Conservation (phyloP, 768 basidiomycete species). For the Exidia glandulosa region DNA sequence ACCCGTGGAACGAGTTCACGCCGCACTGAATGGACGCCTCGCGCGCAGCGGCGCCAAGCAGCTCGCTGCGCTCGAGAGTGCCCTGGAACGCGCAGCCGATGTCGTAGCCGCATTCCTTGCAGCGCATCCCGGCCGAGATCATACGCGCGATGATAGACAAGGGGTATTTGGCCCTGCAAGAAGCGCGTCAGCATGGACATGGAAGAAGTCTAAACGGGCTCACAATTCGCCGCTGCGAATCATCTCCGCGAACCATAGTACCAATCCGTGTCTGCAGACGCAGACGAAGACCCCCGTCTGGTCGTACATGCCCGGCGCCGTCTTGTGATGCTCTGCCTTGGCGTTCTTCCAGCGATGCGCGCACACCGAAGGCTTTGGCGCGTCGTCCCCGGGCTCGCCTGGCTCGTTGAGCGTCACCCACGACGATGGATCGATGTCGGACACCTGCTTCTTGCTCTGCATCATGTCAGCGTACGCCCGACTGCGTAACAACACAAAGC, state of each 20-base stretch:
- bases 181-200: not conserved
- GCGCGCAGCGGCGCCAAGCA: not conserved
- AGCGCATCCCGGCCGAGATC: not conserved
- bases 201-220: constrained; percentile 13
- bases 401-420: not conserved
- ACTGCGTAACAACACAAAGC: not conserved
- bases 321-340: not conserved
- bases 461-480: no score
- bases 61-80: not conserved
- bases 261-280: not conserved
- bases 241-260: not conserved
- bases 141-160: not conserved
- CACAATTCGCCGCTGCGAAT: constrained; percentile 34
- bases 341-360: not conserved
- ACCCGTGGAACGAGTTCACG: constrained; percentile 6
- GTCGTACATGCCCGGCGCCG: not conserved
- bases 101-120: not conserved
- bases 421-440: not conserved
- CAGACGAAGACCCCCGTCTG: not conserved
- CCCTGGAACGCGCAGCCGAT: not conserved
- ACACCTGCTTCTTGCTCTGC: not conserved
- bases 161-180: not conserved
- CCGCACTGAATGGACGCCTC: not conserved
- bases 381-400: not conserved
- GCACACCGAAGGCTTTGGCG: not conserved